Percentiles rank a stretch among this genome's conserved stretches.
These are phyloP conservation scores for Sordariomycetes sp. DNA, from an alignment of 2,329 filamentous ascomycete species.

Conservation along the genomic window DNA sequence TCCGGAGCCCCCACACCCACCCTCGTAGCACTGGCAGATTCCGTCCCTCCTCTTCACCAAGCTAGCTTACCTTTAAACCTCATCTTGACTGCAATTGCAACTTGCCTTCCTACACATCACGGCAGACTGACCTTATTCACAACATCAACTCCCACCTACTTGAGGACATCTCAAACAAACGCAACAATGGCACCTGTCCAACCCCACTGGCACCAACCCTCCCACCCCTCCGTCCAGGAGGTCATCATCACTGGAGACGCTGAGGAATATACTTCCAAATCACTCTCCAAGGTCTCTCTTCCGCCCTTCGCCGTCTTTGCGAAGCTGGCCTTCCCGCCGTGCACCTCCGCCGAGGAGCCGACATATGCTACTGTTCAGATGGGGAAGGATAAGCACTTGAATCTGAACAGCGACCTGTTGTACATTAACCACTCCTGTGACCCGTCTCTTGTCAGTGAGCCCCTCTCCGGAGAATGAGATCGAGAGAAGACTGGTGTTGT, in stretches of 20 bases:
- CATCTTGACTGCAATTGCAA: too few relatives aligned
- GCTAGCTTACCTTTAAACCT: too few relatives aligned
- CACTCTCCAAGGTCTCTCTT: conserved; percentile 43
- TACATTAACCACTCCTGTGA: conserved; percentile 64
- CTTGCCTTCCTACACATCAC: too few relatives aligned
- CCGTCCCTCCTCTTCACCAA: too few relatives aligned
- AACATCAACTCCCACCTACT: too few relatives aligned
- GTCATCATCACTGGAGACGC: conserved; percentile 43
- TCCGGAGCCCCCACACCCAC: too few relatives aligned
- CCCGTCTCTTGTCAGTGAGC: conserved; percentile 48
- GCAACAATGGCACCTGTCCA: conserved; percentile 47
- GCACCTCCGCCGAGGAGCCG: conserved; percentile 41
- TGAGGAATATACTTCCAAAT: conserved; percentile 52
- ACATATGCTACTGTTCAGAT: conserved; percentile 59
- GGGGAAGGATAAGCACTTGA: conserved; percentile 44
- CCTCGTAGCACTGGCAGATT: too few relatives aligned
- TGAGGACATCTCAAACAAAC: too few relatives aligned
- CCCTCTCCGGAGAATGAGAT: background rate
- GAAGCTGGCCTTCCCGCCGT: conserved; percentile 56
- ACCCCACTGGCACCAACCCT: conserved; percentile 52
- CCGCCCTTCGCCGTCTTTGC: conserved; percentile 58
- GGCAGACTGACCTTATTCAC: too few relatives aligned
- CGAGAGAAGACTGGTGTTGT: too few relatives aligned
- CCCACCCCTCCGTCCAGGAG: conserved; percentile 48
- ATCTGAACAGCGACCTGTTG: conserved; percentile 56